Evolutionary conservation across 371 early-diverging fungal species (phyloP), one percentile per base, ranked within the genome.

Genomic region (Lichtheimia hyalospora): DNA sequence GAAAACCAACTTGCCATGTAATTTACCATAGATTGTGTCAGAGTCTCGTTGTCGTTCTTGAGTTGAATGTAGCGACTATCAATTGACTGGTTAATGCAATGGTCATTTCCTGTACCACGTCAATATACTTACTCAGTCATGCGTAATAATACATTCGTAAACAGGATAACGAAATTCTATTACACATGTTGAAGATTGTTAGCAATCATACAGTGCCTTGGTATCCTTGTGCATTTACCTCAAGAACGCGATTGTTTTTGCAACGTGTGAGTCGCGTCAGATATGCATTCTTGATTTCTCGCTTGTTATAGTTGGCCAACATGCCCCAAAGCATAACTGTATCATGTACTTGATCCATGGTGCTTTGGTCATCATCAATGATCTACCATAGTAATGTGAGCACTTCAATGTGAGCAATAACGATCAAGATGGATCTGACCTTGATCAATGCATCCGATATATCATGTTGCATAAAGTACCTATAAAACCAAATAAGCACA

Each of bases 271-370:
- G 59, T 21, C 61, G 63, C 14, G 52, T 39, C 16, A 77, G 62
- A 52, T 82, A 81, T 7, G 74, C 73, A 54, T 84, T 84, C 50
- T 69, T 67, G 21, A 67, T 61, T 63, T 84, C 84, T 41, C 79
- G 75, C 46, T 79, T 84, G 74, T 81, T 84, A 62, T 84, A 84
- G 57, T 79, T 84, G 20, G 81, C 73, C 48, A 84, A 64, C 58
- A 84, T 58, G 2, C 74, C 74, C 54, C 81, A 61, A 16, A 84
- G 49, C 59, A 75, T 74, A 44, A 81, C 61, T 2, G 70, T 61
- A 51, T 79, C 69, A 39, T 67, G 64, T 8, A 69, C 58, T 24
- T 75, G 58, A 2, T 71, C 46, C 16, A 27, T 57, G 0, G 65
- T 49, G 3, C 69, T 62, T 3, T 67, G 61, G n/a, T 62, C 60